These are phyloP conservation scores for Chlorella sp. DNA, from an alignment of 139 green algal genomes.

Conservation along the genomic window DNA sequence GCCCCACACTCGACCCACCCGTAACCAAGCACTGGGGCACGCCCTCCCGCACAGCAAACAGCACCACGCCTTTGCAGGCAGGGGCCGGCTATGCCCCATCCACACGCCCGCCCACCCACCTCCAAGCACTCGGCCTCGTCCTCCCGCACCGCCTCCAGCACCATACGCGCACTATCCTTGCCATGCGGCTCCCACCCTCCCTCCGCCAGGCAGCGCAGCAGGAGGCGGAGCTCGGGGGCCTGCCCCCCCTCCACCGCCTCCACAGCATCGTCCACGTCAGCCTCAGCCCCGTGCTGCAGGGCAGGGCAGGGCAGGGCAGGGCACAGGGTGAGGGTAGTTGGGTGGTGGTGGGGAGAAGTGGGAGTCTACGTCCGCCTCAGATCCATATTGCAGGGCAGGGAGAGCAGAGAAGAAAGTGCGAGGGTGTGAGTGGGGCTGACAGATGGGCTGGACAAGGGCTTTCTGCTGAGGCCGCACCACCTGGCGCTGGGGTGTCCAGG, in stretches of 20 bases:
- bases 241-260: neutral
- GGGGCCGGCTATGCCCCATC: too few species aligned
- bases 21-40: too few species aligned
- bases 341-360: too few species aligned
- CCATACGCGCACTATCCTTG: neutral
- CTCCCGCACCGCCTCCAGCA: neutral
- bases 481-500: too few species aligned
- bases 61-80: too few species aligned
- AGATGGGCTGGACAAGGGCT: neutral
- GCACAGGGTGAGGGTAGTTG: too few species aligned
- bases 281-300: neutral
- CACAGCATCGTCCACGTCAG: neutral
- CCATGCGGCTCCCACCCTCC: neutral
- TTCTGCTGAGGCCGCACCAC: too few species aligned
- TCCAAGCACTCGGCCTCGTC: neutral
- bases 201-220: slow-evolving; percentile 15
- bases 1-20: too few species aligned
- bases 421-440: neutral
- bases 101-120: neutral
- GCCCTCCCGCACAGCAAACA: too few species aligned
- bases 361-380: neutral
- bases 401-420: neutral
- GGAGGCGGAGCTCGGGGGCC: neutral
- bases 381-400: neutral
- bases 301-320: neutral